These are phyloP conservation scores for Kwoniella sp. DNA, from an alignment of 768 basidiomycete species.

Conservation along the genomic window DNA sequence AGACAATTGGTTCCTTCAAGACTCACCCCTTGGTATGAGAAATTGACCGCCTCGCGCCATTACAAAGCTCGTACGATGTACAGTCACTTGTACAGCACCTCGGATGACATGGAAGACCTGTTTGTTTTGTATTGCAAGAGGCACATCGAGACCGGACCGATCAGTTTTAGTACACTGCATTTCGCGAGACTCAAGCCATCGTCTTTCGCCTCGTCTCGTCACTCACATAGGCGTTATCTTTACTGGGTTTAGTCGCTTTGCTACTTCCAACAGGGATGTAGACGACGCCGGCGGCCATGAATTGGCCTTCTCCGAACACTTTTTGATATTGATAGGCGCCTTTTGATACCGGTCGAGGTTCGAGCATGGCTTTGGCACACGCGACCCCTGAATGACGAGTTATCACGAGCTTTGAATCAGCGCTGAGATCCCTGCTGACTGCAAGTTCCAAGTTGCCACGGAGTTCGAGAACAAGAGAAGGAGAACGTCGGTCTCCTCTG, in stretches of 20 bases:
- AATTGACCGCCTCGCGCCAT: conserved; percentile 83
- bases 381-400: conserved; percentile 66
- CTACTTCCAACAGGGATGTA: conserved; percentile 73
- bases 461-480: background rate
- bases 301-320: conserved; percentile 86
- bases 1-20: no score
- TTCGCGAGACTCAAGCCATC: no score
- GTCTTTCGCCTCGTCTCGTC: no score
- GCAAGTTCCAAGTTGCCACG: no score
- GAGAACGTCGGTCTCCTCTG: no score
- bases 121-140: no score
- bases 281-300: conserved; percentile 86
- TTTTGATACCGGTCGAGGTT: conserved; percentile 65
- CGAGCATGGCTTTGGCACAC: conserved; percentile 70
- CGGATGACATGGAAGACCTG: conserved; percentile 80
- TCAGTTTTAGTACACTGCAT: no score
- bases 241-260: conserved; percentile 84
- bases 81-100: conserved; percentile 82
- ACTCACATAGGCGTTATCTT: conserved; percentile 90
- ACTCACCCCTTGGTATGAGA: conserved; percentile 81
- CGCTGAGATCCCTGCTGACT: no score
- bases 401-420: no score
- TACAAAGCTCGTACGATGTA: conserved; percentile 76
- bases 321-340: conserved; percentile 83
- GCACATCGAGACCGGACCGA: no score